Evolutionary conservation across 2,329 filamentous ascomycete genomes (phyloP), one percentile per base, ranked within the genome.

Genomic region (Penicillium rolfsii): DNA sequence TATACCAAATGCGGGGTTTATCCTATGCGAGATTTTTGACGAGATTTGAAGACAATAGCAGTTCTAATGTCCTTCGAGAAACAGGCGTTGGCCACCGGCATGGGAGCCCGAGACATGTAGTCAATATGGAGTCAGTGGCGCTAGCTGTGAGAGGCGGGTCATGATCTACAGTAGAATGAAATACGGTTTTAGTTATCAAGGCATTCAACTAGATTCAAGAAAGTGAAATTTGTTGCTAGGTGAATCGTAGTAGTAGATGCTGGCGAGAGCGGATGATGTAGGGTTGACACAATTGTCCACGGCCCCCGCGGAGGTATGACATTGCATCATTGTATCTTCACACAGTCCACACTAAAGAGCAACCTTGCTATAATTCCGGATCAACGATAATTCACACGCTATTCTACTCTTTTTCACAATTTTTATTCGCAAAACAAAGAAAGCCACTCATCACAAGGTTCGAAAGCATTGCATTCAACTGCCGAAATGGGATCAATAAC

Each of bases 291-390:
- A 61, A 26, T 22, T 50, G 8, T 6, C 19, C 12, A 5, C 36
- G 50, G 19, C 24, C 24, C 24, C 24, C 26, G 57, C 5, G 41
- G 35, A 43, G n/a, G 41, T 24, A 26, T 8, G 46, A 24, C 16
- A 60, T 67, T 67, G 58, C 64, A 65, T 71, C 68, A 70, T 60
- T 4, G 50, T 68, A 26, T 11, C 55, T 52, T 49, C 57, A 60
- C 33, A 30, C 8, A 9, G 19, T 48, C 26, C 45, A 30, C 30
- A n/a, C 2, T 9, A 14, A n/a, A 48, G 7, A 14, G 19, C 5
- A 30, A 9, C 11, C 45, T 3, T 6, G 0, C 2, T 30, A 46
- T 46, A 22, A 1, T 1, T 22, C 19, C 19, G 19, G 19, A 22
- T 22, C 19, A 22, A 22, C 19, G 19, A 22, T 22, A 22, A 22